Base-by-base conservation (phyloP, 2,329 filamentous ascomycete species). In the Zymoseptoria brevis region DNA sequence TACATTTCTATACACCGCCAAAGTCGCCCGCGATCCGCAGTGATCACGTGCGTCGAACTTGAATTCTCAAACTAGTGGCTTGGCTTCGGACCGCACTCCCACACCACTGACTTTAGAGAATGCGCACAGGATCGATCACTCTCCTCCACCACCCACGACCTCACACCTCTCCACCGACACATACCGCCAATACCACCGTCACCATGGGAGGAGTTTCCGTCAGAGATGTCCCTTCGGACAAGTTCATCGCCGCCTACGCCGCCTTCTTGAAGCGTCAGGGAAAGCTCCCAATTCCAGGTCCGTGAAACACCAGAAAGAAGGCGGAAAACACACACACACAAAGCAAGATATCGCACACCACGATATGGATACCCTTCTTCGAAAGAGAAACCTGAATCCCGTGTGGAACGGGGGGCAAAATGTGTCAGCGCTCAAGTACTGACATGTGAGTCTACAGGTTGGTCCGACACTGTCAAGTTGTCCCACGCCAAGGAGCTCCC, bases 401-500 rank as follows among this genome's bases (percentile, higher is more conserved):
- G 77, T 80, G 75, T 74, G 68, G 72, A 59, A 74, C 77, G 77
- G 77, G 78, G 78, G 77, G 76, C 69, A 60, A 60, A 45, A 58
- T 53, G 56, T 67, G 68, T 71, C 64, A 65, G 65, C 62, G 58
- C 26, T 29, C 41, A 62, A 63, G 72, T 70, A 73, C 75, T 78
- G 73, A 78, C 75, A 69, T 72, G 54, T 57, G 73, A 75, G 71
- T 78, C 77, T 80, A 79, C 77, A 95, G 91, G 90, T 83, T 97
- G 93, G 93, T 93, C 96, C 79, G 94, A 99, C 79, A 96, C 93
- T 75, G 94, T 97, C 83, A 99, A 99, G 89, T 96, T 93, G 72
- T 93, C 90, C 74, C 85, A 87, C 77, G 88, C 89, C 78, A 96
- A 96, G 82, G 94, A 99, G 84, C 89, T 99, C 72, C 93, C 93